phyloP scores from a whole-genome alignment of 768 basidiomycete genomes.

The Zangia roseola region DNA sequence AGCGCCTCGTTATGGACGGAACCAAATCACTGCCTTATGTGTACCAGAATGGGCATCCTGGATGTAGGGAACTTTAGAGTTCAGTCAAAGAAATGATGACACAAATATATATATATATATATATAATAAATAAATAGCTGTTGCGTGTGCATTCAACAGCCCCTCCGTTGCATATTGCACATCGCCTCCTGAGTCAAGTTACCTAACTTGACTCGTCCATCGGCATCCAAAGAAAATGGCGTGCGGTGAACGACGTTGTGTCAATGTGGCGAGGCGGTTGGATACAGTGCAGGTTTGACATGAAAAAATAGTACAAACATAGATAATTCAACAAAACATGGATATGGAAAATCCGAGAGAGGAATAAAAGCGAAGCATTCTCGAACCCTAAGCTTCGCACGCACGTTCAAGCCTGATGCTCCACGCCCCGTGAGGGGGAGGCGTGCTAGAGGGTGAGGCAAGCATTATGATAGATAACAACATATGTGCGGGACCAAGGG shows the following conservation, averaged over 20 bases:
- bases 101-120: too few species aligned
- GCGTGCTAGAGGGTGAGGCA: constrained; percentile 9
- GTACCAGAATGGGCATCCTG: background rate
- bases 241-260: too few species aligned
- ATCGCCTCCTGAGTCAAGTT: too few species aligned
- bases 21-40: background rate
- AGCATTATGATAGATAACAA: background rate
- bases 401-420: constrained; percentile 25
- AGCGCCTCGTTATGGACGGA: background rate
- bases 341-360: constrained; percentile 9
- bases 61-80: too few species aligned
- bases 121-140: too few species aligned
- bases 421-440: constrained; percentile 17
- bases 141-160: too few species aligned
- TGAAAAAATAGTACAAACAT: background rate
- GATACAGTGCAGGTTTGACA: background rate
- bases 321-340: too few species aligned
- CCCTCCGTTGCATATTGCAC: too few species aligned
- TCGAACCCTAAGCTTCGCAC: constrained; percentile 21
- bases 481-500: background rate
- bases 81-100: too few species aligned
- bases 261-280: background rate
- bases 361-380: constrained; percentile 9
- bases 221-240: background rate
- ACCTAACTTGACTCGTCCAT: too few species aligned